Base-by-base conservation (phyloP, 202 grass and related monocot genomes). In the Dendrocalamus latiflorus region DNA sequence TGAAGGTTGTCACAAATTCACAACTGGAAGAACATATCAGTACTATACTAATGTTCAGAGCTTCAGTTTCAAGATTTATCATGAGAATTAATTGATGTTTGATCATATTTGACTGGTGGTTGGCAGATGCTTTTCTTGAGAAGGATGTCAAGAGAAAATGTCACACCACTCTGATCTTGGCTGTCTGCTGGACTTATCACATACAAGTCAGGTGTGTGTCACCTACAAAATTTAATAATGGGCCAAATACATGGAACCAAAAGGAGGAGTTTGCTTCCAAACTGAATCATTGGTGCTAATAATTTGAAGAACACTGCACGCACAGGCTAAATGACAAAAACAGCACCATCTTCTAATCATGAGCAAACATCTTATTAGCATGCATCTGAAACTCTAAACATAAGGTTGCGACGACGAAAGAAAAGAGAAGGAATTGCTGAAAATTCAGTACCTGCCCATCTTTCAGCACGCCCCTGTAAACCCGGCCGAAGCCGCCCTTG, bases 401-500 rank as follows among this genome's bases (percentile, higher is more conserved):
- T 22, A 66, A 81, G 30, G 16, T 62, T 17, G 48, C 21, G 28
- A 15, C 18, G 39, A 74, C 68, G 56, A 65, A 36, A 76, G 24
- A 63, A 37, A 62, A 36, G 11, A 54, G 1, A 44, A 12, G 5
- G 41, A 38, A 58, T 33, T 66, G 26, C 47, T 79, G n/a, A 70
- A 66, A 81, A 33, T 25, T 77, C 89, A 30, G 42, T 71, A 99
- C 93, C 96, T 94, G 91, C 36, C 96, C 89, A 58, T 94, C 81
- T 79, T 86, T 96, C 41, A 99, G 61, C 58, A 91, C 86, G 79
- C 93, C 96, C 70, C 88, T 99, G 86, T 99, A 99, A 6, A 99
- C 96, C 58, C 91, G 85, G n/a, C 96, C 96, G 37, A 99, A 99
- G 18, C 96, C 93, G 68, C 96, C 96, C 79, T 95, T 91, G 65